Base-by-base conservation (phyloP, 306 rosid genomes). In the Ammopiptanthus mongolicus region DNA sequence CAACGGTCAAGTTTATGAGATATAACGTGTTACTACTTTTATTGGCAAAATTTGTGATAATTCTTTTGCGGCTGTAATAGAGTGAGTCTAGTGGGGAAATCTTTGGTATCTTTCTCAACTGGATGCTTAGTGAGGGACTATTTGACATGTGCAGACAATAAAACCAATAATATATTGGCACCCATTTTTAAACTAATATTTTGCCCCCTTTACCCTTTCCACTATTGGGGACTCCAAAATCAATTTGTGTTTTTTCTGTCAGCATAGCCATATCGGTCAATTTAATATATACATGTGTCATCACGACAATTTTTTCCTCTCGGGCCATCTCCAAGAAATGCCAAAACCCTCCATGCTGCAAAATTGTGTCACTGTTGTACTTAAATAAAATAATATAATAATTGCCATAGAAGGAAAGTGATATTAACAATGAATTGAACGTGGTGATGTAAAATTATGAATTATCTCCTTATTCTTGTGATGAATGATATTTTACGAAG, bases 21-120 rank as follows among this genome's bases (percentile, higher is more conserved):
- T 60, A 48, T 25, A 62, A 63, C 73, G 29, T 71, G 78, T 52
- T 63, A 63, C 50, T 41, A 51, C 60, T 63, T 63, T 63, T 19
- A 6, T 50, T 28, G 73, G 9, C 31, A 50, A 36, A 39, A 7
- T 19, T 50, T n/a, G 18, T 47, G 52, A 22, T 23, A 48, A 15
- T 37, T 59, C 13, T 50, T 69, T 69, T 0, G 37, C 25, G 47
- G 4, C 21, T 31, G 50, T 18, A 48, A 41, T 31, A 50, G 65
- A 31, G 69, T 50, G 55, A 37, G 19, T 51, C 47, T 37, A 53
- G 8, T 8, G 3, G 6, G 15, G 8, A 31, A 15, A 36, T 39
- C 17, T 23, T 55, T 1, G 23, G 50, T 53, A 65, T 25, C 23
- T 52, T 64, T 61, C 48, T 52, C n/a, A n/a, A 22, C 63, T 22